phyloP scores from a whole-genome alignment of 441 rosid genomes.

The Corymbia calophylla region DNA sequence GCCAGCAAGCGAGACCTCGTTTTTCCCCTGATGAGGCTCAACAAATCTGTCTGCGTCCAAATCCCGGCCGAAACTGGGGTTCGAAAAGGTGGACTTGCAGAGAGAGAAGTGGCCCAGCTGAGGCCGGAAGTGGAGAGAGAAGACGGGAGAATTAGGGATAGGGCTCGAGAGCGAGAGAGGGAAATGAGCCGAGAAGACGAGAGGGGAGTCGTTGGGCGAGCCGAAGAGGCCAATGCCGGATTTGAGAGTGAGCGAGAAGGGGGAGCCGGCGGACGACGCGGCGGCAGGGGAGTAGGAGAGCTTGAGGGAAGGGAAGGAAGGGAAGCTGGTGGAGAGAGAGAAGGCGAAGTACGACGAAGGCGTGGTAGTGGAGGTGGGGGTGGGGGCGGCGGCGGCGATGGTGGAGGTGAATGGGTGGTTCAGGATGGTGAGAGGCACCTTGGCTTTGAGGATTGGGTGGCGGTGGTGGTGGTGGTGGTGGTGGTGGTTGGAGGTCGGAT shows the following conservation, averaged over 20 bases:
- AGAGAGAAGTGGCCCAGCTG: constrained; percentile 44
- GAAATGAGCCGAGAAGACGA: constrained; percentile 37
- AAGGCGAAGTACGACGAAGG: constrained; percentile 11
- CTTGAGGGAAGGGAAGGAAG: constrained; percentile 49
- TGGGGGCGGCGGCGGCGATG: constrained; percentile 21
- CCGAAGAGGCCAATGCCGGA: constrained; percentile 59
- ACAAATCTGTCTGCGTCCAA: background rate
- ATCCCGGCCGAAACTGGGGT: constrained; percentile 9
- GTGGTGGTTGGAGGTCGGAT: background rate
- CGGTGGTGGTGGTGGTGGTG: background rate
- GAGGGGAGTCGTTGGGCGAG: constrained; percentile 45
- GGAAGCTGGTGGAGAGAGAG: constrained; percentile 44
- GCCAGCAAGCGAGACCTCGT: background rate
- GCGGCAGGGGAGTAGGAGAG: constrained; percentile 23
- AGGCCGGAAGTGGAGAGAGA: constrained; percentile 57
- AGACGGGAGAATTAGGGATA: constrained; percentile 21
- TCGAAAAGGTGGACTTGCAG: constrained; percentile 20
- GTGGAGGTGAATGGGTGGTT: constrained; percentile 38
- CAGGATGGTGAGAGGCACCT: constrained; percentile 44
- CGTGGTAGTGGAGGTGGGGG: constrained; percentile 4
- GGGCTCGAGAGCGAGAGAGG: constrained; percentile 23
- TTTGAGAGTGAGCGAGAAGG: constrained; percentile 38
- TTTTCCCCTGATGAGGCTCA: background rate
- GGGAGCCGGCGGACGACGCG: constrained; percentile 3
- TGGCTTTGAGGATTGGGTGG: constrained; percentile 33